A percentile compares a stretch with the other conserved stretches of the same genome.
Evolutionary conservation across 1,284 basidiomycete species (phyloP).

Genomic region (Ustilago trichophora): DNA sequence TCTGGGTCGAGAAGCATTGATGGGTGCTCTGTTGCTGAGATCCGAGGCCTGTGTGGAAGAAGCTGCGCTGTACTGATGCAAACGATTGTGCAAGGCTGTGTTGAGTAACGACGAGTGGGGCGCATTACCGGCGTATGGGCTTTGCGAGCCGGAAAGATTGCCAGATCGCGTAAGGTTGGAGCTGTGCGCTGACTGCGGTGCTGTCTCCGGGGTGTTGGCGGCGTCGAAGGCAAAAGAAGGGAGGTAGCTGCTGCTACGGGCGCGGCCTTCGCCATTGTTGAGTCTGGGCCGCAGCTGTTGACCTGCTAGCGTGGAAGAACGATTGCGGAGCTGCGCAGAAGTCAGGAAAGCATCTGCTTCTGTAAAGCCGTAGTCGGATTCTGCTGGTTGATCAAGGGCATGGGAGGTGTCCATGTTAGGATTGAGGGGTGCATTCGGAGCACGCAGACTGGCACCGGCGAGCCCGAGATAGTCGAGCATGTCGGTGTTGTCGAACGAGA

Average conservation of each 20-base stretch:
- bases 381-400: background rate
- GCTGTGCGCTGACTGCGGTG: slow-evolving; percentile 7
- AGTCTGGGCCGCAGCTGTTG: slow-evolving; percentile 33
- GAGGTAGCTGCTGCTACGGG: slow-evolving; percentile 45
- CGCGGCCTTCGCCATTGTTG: slow-evolving; percentile 24
- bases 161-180: slow-evolving; percentile 10
- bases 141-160: slow-evolving; percentile 26
- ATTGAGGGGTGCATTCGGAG: background rate
- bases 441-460: slow-evolving; percentile 8
- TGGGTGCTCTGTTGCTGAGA: background rate
- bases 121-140: slow-evolving; percentile 15
- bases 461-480: slow-evolving; percentile 61
- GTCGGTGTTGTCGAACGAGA: slow-evolving; percentile 34
- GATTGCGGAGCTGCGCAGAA: slow-evolving; percentile 24
- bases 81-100: slow-evolving; percentile 34
- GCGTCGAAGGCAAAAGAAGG: slow-evolving; percentile 26
- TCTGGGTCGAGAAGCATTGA: slow-evolving; percentile 22
- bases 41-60: slow-evolving; percentile 6
- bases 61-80: slow-evolving; percentile 23
- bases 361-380: slow-evolving; percentile 5
- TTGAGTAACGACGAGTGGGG: slow-evolving; percentile 39
- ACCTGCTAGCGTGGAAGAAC: slow-evolving; percentile 32
- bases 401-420: background rate
- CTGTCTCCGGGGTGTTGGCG: background rate
- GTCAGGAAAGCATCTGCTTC: slow-evolving; percentile 19